Evolutionary conservation across 208 protist species (phyloP).

Genomic region (Porcisia hertigi): DNA sequence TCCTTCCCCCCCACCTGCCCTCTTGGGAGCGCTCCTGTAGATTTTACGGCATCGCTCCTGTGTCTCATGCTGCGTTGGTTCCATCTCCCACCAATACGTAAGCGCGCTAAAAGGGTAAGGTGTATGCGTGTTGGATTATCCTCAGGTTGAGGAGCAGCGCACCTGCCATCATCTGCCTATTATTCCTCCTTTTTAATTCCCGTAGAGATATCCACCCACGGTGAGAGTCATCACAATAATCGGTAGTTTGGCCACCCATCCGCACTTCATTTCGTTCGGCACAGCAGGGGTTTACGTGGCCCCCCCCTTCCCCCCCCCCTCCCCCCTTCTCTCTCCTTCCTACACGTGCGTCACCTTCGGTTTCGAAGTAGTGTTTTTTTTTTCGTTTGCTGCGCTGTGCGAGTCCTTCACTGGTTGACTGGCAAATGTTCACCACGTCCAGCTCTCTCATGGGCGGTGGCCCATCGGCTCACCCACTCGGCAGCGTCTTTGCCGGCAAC

Average conservation of each 20-base stretch:
- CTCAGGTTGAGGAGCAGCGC: not conserved
- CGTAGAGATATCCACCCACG: not conserved
- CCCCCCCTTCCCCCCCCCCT: too few relatives aligned
- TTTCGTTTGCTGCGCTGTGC: not conserved
- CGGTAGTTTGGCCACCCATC: not conserved
- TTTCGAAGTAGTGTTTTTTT: not conserved
- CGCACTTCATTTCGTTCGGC: not conserved
- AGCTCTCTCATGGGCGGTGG: slow-evolving; percentile 3
- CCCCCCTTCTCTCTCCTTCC: not conserved
- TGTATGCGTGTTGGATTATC: not conserved
- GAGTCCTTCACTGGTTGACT: not conserved
- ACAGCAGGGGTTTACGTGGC: not conserved
- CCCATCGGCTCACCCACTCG: not conserved
- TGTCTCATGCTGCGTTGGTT: too few relatives aligned
- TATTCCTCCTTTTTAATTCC: not conserved
- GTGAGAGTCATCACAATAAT: not conserved
- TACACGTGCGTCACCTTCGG: not conserved
- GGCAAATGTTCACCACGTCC: slow-evolving; percentile 10
- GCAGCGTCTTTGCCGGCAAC: slow-evolving; percentile 3
- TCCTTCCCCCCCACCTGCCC: not conserved
- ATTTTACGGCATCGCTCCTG: not conserved
- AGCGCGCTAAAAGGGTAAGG: too few relatives aligned
- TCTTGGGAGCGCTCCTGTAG: not conserved
- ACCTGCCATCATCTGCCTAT: not conserved
- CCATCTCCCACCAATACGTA: too few relatives aligned